Percentiles rank a stretch among this genome's conserved stretches.
Evolutionary conservation across 345 rosid genomes (phyloP).

Genomic region (Toxicodendron radicans): DNA sequence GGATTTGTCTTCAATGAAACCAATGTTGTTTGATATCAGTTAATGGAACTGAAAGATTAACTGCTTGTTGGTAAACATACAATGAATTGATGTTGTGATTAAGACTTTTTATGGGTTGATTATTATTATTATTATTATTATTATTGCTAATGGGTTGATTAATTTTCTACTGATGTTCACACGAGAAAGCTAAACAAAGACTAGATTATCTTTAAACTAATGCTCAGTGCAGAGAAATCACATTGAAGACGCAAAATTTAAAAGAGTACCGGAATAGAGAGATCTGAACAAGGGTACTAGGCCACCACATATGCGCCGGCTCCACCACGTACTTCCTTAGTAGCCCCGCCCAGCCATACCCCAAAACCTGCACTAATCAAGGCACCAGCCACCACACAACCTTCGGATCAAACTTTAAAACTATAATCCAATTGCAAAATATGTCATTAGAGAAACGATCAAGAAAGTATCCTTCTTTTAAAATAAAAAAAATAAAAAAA

Average conservation of each 20-base stretch:
- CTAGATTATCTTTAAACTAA: no score
- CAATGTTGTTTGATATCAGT: no score
- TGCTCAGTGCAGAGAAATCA: not conserved
- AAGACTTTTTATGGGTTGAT: not conserved
- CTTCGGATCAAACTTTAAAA: not conserved
- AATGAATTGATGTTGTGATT: no score
- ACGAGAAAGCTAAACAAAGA: not conserved
- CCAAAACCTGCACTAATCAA: constrained; percentile 25
- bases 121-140: no score
- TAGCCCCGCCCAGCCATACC: constrained; percentile 38
- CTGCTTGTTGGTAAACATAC: no score
- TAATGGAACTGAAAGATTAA: no score
- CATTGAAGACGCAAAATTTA: not conserved
- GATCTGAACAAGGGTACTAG: constrained; percentile 35
- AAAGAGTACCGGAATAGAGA: constrained; percentile 31
- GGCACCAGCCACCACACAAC: not conserved
- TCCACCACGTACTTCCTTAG: constrained; percentile 40
- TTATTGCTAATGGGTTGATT: not conserved
- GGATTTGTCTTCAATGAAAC: no score
- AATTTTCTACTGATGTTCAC: not conserved
- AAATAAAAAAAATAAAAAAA: not conserved
- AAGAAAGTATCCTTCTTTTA: not conserved
- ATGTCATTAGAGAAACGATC: not conserved
- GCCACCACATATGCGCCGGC: constrained; percentile 45
- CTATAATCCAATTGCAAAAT: no score